phyloP scores from a whole-genome alignment of 441 rosid genomes.

The Corymbia calophylla region DNA sequence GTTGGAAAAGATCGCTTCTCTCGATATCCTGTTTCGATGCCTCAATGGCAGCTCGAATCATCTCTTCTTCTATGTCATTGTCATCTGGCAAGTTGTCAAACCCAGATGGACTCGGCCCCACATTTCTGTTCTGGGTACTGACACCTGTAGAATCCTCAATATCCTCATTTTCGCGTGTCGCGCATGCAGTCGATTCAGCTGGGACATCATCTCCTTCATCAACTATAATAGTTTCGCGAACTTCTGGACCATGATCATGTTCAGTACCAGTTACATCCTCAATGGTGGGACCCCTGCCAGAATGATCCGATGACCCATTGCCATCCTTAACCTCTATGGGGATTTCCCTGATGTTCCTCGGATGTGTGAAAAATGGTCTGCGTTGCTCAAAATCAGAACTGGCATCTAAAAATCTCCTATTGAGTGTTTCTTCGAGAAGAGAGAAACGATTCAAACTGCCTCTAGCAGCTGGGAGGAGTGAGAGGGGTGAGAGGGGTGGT shows the following conservation, averaged over 20 bases:
- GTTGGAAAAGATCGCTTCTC: conserved; percentile 22
- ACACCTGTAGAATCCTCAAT: background rate
- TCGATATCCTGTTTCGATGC: conserved; percentile 79
- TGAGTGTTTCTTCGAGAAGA: conserved; percentile 37
- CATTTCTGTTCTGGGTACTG: conserved; percentile 15
- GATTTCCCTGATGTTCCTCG: conserved; percentile 78
- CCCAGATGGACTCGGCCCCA: conserved; percentile 38
- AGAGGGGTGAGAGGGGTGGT: conserved; percentile 28
- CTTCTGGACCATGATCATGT: conserved; percentile 32
- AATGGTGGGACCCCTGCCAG: conserved; percentile 50
- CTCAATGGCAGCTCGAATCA: conserved; percentile 96
- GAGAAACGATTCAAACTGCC: conserved; percentile 26
- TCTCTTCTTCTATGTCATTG: conserved; percentile 83
- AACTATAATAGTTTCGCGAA: conserved; percentile 44
- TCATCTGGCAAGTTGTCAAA: conserved; percentile 40
- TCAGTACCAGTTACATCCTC: conserved; percentile 73
- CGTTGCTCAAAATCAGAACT: conserved; percentile 30
- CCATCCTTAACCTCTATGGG: conserved; percentile 82
- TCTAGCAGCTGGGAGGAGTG: conserved; percentile 32
- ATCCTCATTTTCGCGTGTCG: conserved; percentile 5
- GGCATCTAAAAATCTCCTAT: conserved; percentile 29
- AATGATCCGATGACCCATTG: conserved; percentile 36
- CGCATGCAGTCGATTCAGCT: conserved; percentile 14
- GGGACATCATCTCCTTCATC: conserved; percentile 52
- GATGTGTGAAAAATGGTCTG: conserved; percentile 60